A percentile compares a stretch with the other conserved stretches of the same genome.
Conservation (phyloP, 2,329 filamentous ascomycete genomes). For the Aureobasidium sp. region DNA sequence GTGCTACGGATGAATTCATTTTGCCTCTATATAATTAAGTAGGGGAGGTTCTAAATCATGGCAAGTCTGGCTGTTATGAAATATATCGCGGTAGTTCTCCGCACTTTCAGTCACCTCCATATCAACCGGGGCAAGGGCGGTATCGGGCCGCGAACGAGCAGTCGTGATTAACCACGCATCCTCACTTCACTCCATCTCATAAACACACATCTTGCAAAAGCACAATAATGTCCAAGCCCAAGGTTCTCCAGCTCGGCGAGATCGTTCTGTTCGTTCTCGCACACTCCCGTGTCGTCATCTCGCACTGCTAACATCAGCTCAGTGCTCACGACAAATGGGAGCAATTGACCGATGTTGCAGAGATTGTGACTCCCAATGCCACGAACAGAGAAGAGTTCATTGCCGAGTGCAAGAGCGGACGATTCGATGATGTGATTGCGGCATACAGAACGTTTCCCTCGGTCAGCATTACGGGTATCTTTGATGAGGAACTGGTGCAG, state of each 20-base stretch:
- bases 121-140: not conserved
- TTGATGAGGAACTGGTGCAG: constrained; percentile 64
- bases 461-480: constrained; percentile 55
- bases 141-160: not conserved
- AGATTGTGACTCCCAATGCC: constrained; percentile 57
- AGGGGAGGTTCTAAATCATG: too few relatives aligned
- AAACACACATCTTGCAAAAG: not conserved
- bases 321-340: constrained; percentile 62
- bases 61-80: not conserved
- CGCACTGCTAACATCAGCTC: not conserved
- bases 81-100: not conserved
- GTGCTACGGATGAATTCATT: not conserved
- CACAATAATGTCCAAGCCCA: constrained; percentile 41
- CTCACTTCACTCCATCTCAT: not conserved
- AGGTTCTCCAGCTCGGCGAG: constrained; percentile 56
- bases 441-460: constrained; percentile 67
- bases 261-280: constrained; percentile 50
- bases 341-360: constrained; percentile 54
- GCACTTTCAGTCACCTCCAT: not conserved
- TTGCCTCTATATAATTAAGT: not conserved
- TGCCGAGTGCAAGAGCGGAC: constrained; percentile 57
- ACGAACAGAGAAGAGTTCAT: constrained; percentile 62
- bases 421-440: constrained; percentile 57
- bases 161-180: not conserved
- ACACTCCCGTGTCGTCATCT: not conserved